Conservation (phyloP, 371 early-diverging fungal genomes). For the Dentiscutata heterogama region DNA sequence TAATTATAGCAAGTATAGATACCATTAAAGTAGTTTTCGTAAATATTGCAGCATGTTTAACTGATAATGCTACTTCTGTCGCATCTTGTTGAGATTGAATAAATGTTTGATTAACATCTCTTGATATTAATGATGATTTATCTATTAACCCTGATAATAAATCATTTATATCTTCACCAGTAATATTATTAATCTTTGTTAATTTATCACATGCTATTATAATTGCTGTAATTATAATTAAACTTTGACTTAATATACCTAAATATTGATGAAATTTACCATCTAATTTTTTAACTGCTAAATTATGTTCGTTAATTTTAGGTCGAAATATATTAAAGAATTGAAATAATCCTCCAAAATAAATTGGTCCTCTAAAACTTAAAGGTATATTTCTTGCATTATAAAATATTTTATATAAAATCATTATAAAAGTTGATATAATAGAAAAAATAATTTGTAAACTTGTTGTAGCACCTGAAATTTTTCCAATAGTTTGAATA, state of each 20-base stretch:
- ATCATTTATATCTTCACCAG: background rate
- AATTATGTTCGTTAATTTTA: background rate
- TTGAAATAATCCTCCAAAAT: slow-evolving; percentile 16
- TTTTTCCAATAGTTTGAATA: slow-evolving; percentile 11
- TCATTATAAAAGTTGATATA: background rate
- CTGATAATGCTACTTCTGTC: background rate
- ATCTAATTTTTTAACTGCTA: slow-evolving; percentile 4
- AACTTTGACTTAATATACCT: slow-evolving; percentile 1
- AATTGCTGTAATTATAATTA: slow-evolving; percentile 6
- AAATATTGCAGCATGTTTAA: slow-evolving; percentile 26
- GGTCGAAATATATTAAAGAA: background rate
- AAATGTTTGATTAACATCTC: background rate
- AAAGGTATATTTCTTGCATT: background rate
- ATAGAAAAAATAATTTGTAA: slow-evolving; percentile 34
- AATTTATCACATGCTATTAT: slow-evolving; percentile 4
- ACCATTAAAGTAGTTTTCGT: slow-evolving; percentile 23
- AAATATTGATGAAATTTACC: slow-evolving; percentile 26
- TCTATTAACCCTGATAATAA: background rate
- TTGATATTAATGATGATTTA: background rate
- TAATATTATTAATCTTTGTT: background rate
- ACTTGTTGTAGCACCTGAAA: slow-evolving; percentile 9
- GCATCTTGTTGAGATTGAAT: background rate
- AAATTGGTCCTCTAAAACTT: slow-evolving; percentile 1
- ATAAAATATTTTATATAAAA: background rate
- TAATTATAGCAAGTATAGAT: slow-evolving; percentile 33